These are phyloP conservation scores for Metarhizium humberi DNA, from an alignment of 2,329 filamentous ascomycete species.

Conservation along the genomic window DNA sequence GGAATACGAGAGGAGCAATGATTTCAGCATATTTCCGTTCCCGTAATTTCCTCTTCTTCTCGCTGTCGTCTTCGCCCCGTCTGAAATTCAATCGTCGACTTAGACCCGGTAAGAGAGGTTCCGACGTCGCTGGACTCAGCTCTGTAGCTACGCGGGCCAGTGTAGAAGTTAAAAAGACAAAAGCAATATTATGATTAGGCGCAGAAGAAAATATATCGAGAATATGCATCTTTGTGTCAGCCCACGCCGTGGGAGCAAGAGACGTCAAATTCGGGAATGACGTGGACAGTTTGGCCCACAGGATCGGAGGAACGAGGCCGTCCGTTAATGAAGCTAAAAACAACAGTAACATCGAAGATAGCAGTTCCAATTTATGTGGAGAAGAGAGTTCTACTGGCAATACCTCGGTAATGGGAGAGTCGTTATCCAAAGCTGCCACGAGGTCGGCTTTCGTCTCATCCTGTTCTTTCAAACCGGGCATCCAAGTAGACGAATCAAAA, in stretches of 20 bases:
- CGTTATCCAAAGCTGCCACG: conserved; percentile 64
- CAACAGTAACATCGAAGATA: conserved; percentile 60
- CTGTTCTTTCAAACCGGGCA: conserved; percentile 12
- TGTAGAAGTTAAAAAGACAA: conserved; percentile 78
- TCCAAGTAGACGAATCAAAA: conserved; percentile 36
- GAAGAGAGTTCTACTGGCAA: conserved; percentile 56
- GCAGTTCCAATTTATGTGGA: conserved; percentile 61
- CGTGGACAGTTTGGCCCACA: conserved; percentile 63
- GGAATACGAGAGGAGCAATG: conserved; percentile 55
- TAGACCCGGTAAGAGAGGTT: conserved; percentile 19
- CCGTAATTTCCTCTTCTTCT: conserved; percentile 42
- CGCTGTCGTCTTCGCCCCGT: conserved; percentile 18
- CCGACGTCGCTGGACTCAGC: conserved; percentile 30
- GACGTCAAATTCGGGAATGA: conserved; percentile 34
- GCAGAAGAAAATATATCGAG: conserved; percentile 65
- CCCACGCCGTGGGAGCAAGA: conserved; percentile 17
- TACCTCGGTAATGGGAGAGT: conserved; percentile 48
- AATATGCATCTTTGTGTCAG: conserved; percentile 41
- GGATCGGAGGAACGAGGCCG: conserved; percentile 60
- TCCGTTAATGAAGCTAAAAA: conserved; percentile 72
- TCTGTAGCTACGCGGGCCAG: conserved; percentile 46
- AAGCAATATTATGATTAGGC: conserved; percentile 78
- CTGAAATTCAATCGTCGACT: conserved; percentile 39
- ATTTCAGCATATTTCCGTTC: conserved; percentile 55
- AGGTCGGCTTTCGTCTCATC: conserved; percentile 26